These are phyloP conservation scores for Mycena crocata DNA, from an alignment of 768 basidiomycete genomes.

Conservation along the genomic window DNA sequence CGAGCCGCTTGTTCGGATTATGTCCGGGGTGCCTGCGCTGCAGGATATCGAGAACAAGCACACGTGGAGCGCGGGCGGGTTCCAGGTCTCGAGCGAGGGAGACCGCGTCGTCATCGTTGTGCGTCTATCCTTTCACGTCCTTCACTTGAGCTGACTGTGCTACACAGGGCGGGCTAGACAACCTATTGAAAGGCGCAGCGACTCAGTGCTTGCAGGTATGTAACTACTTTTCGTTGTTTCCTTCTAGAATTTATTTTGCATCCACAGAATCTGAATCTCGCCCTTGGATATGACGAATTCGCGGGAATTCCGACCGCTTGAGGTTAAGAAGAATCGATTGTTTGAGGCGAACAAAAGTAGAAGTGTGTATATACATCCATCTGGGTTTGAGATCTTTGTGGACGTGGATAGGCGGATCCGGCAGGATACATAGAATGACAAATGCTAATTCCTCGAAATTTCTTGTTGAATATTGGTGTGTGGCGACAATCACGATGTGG, in stretches of 20 bases:
- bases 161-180: conserved; percentile 89
- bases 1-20: conserved; percentile 79
- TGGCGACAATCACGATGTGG: too few relatives aligned
- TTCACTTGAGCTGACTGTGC: neutral
- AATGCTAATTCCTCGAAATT: neutral
- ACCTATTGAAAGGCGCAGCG: conserved; percentile 96
- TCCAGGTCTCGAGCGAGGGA: conserved; percentile 91
- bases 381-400: conserved; percentile 1
- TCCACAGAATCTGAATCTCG: conserved; percentile 86
- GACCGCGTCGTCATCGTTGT: conserved; percentile 96
- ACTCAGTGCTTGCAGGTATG: conserved; percentile 97
- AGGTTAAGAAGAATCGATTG: too few relatives aligned
- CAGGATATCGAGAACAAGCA: conserved; percentile 84
- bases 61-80: conserved; percentile 91
- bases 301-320: conserved; percentile 72
- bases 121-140: conserved; percentile 45
- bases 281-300: conserved; percentile 88
- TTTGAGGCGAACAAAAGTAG: conserved; percentile 14
- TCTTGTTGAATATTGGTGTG: neutral
- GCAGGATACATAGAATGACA: conserved; percentile 7
- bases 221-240: conserved; percentile 18
- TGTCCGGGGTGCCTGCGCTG: conserved; percentile 78
- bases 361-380: conserved; percentile 5
- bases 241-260: neutral
- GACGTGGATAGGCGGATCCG: conserved; percentile 14